Evolutionary conservation across 352 stramenopile species (phyloP), one percentile per base, ranked within the genome.

Genomic region (Vaucheria bursata): DNA sequence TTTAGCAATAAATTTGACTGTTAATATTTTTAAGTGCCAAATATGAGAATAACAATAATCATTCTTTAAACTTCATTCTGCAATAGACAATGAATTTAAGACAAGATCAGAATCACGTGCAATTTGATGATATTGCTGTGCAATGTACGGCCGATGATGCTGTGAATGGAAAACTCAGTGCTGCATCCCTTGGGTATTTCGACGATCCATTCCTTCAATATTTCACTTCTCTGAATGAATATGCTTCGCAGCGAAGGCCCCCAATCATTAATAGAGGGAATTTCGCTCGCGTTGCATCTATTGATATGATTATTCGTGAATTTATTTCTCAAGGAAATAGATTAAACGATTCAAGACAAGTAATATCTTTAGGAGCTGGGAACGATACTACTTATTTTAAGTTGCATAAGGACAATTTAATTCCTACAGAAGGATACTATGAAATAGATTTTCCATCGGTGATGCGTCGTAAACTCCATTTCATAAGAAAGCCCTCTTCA

Each of bases 231-330:
- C 45, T 36, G 73, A 37, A 12, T 66, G 39, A 2, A 33, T 36
- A 38, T 39, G 12, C 37, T 31, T 31, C 36, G 35, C 40, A 1
- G 25, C 40, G 77, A 1, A 29, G 71, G 1, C 77, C 77, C 45
- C 77, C 77, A 32, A 32, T 82, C 1, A 82, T 82, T 7, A 82
- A 82, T 69, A 65, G 65, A 40, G 74, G 76, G 36, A 81, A 81
- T 31, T 81, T 81, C 68, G 76, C 76, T 32, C 68, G 76, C n/a
- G 68, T 81, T 12, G 71, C 40, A 34, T 81, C 70, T 35, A 66
- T 81, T 6, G 76, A 81, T 4, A 79, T 59, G 71, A 59, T 81
- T 29, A 65, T 81, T 4, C 39, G 71, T 4, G 45, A 71, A 35
- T 81, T 81, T 65, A n/a, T n/a, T n/a, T n/a, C n/a, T n/a, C n/a